Base-by-base conservation (phyloP, 805 yeast species). In the Wickerhamomyces rabaulensis region DNA sequence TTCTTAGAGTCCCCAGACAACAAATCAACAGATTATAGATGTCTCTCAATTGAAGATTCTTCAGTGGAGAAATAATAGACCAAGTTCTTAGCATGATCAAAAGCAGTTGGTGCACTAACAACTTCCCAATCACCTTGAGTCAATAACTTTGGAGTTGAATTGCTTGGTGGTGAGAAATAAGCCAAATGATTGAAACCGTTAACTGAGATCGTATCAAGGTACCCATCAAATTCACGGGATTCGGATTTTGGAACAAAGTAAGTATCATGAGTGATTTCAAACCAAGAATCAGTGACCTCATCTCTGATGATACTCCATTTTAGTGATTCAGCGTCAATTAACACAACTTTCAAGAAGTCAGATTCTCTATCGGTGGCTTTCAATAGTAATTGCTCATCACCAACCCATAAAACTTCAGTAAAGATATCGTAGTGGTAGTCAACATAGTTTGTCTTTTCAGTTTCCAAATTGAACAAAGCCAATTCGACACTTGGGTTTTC, bases 81-180 rank as follows among this genome's bases (percentile, higher is more conserved):
- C 52, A 76, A 72, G 45, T 74, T 76, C 26, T 65, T 68, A 6
- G 69, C 66, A 43, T 65, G 68, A 57, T 85, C 89, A 65, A 79
- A 79, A 0, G 83, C 75, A 2, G 83, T 69, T 2, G 85, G 80
- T 2, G 88, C 91, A 50, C 72, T 76, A 23, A 78, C 85, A n/a
- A 94, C 95, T 64, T 94, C 99, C 96, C 96, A 94, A 1, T 75
- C 66, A 7, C 99, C 99, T 3, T 65, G 48, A 1, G 94, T 87
- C 41, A 95, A 73, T 20, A 84, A 62, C 3, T 56, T 57, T 4
- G 88, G 88, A 15, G 66, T 64, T 0, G 79, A 51, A 6, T 83
- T 63, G 22, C 74, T 70, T 2, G 89, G 79, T 6, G 96, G 94
- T 2, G 87, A 70, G 61, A 80, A 94, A 64, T 85, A 91, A 0